Evolutionary conservation across 164 flowering plant genomes (phyloP).

Genomic region (Sedum album): DNA sequence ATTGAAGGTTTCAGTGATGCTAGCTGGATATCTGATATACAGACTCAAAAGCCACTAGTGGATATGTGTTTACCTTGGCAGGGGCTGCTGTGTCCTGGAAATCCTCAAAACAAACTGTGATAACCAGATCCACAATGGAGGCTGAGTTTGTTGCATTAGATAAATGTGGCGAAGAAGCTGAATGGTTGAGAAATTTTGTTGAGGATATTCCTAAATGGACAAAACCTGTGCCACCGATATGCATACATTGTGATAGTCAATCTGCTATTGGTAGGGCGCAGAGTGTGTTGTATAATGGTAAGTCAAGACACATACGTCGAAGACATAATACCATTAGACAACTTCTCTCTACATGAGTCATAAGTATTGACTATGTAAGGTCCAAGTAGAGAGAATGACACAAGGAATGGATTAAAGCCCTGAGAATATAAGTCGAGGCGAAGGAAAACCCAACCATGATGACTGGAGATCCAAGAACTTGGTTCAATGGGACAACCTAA

Average conservation of each 20-base stretch:
- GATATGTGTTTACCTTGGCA: constrained; percentile 4
- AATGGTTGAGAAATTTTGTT: background rate
- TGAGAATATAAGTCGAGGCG: too few relatives aligned
- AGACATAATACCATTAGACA: background rate
- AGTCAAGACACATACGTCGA: background rate
- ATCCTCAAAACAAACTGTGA: constrained; percentile 4
- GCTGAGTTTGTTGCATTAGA: background rate
- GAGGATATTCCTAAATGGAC: constrained; percentile 6
- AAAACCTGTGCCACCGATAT: background rate
- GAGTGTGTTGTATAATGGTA: background rate
- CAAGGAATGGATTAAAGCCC: background rate
- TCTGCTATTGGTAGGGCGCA: background rate
- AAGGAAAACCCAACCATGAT: too few relatives aligned
- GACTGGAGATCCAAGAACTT: too few relatives aligned
- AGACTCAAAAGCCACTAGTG: constrained; percentile 6
- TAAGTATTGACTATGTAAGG: background rate
- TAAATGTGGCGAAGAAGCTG: background rate
- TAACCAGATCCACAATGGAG: constrained; percentile 5
- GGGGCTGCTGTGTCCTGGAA: constrained; percentile 9
- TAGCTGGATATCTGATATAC: constrained; percentile 3
- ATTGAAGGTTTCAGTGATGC: constrained; percentile 10
- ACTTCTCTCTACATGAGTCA: background rate
- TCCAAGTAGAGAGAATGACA: background rate
- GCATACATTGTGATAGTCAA: background rate
- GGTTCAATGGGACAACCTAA: too few relatives aligned